Base-by-base conservation (phyloP, 2,329 filamentous ascomycete species). In the Tolypocladium ovalisporum region DNA sequence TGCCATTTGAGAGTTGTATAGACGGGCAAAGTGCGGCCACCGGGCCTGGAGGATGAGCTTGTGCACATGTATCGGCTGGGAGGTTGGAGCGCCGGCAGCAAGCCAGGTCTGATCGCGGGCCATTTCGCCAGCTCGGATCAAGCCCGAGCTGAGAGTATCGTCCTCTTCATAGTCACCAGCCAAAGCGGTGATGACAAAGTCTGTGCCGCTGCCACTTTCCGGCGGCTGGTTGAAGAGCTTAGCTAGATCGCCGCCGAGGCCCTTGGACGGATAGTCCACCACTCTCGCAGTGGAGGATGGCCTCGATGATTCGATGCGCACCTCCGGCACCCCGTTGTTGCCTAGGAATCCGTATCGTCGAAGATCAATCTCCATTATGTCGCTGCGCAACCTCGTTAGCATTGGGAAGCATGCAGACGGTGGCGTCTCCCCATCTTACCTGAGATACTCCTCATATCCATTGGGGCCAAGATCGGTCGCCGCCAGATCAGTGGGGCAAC, bases 1-100 rank as follows among this genome's bases (percentile, higher is more conserved):
- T 15, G 89, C 86, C 94, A 99, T 99, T 68, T 97, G 91, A 5
- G 93, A 86, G 55, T 88, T 87, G 76, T 96, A 97, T 3, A 99
- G 78, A 19, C 94, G 87, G 44, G 88, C 86, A 74, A 99, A 99
- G 71, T 99, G 94, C 34, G 94, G 92, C 94, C 94, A 99, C 55
- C 94, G 88, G 24, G 94, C 88, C 70, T 95, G 90, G 10, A 99
- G 80, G 56, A 99, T 97, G 57, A 99, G 86, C 60, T 90, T 90
- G 72, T 99, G 94, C 4, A 97, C 93, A 68, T 97, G 88, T 55
- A 99, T 97, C 0, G 92, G 90, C 34, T 81, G 80, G 0, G 91
- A 96, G 0, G 87, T 90, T 1, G 81, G 79, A 1, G 80, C 76
- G 62, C 86, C 83, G 0, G 82, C 76, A 5, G 81, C 75, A 17